Conservation (phyloP, 768 basidiomycete genomes). For the Lactarius hengduanensis region DNA sequence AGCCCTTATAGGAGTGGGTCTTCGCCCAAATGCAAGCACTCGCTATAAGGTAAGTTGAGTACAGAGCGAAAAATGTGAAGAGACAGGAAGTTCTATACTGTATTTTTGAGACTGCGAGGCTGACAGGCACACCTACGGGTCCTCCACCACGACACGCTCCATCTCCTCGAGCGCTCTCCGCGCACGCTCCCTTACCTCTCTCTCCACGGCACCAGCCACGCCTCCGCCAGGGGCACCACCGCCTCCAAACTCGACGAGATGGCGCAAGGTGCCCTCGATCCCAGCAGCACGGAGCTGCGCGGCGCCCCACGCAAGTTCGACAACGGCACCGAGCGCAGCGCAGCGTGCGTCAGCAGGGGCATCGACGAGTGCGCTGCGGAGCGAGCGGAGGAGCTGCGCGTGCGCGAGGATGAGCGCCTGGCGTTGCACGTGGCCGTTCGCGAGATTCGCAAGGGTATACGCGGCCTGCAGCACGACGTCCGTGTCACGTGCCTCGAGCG, state of each 20-base stretch:
- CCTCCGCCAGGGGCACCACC: slow-evolving; percentile 35
- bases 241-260: slow-evolving; percentile 43
- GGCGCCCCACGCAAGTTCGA: slow-evolving; percentile 51
- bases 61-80: not conserved
- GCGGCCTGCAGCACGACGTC: slow-evolving; percentile 60
- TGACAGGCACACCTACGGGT: not conserved
- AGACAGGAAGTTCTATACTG: not conserved
- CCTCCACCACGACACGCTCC: slow-evolving; percentile 32
- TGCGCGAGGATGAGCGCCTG: slow-evolving; percentile 55
- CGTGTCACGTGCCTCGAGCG: slow-evolving; percentile 52
- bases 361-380: slow-evolving; percentile 61
- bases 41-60: not conserved
- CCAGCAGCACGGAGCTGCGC: slow-evolving; percentile 44
- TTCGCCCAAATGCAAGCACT: too few species aligned
- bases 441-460: slow-evolving; percentile 63
- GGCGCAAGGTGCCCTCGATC: slow-evolving; percentile 45
- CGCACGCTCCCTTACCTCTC: slow-evolving; percentile 57
- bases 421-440: slow-evolving; percentile 53
- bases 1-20: too few species aligned
- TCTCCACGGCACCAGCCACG: slow-evolving; percentile 35
- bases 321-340: slow-evolving; percentile 60
- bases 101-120: not conserved
- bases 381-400: slow-evolving; percentile 48
- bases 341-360: slow-evolving; percentile 55
- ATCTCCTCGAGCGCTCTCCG: slow-evolving; percentile 53